Base-by-base conservation (phyloP, 2,329 filamentous ascomycete genomes). In the Chrysoporthe puriensis region DNA sequence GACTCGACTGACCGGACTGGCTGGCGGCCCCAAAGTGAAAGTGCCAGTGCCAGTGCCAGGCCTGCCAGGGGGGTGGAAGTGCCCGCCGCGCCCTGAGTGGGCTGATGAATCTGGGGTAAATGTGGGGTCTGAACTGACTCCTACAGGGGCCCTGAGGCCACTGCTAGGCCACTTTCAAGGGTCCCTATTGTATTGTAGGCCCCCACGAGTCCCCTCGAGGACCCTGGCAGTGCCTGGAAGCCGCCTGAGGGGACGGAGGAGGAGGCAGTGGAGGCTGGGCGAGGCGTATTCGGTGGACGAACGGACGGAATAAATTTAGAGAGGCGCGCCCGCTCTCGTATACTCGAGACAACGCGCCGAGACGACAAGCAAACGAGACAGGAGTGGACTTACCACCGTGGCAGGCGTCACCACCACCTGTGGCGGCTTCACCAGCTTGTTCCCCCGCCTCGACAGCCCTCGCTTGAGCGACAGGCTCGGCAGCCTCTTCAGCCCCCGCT, bases 91-190 rank as follows among this genome's bases (percentile, higher is more conserved):
- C 59, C 62, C 60, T 42, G 54, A 36, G 61, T 68, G 68, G 68
- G 65, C 68, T 68, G 66, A 70, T 68, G 42, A 70, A 70, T 70
- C 68, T 68, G 68, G 68, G 68, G 68, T 70, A 70, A 65, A 65
- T 66, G 66, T 70, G 68, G 68, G 60, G 66, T 62, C 60, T 60
- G 58, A 40, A 65, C 62, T 62, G 62, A 52, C 65, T 48, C 57
- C 48, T 26, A 48, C 58, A 40, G 62, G 61, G 62, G 56, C 26
- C 5, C 50, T 54, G 13, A 21, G 21, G 32, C 50, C 50, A 54
- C 50, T 32, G 50, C 50, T 32, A 16, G 50, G 13, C 50, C 50
- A 32, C 50, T 26, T 14, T 54, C 14, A 16, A 34, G 18, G 43
- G 46, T 44, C 16, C 32, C 18, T 40, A 9, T 9, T 40, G 36